phyloP scores from a whole-genome alignment of 495 filamentous ascomycete species.

The Penicillium pancosmium region DNA sequence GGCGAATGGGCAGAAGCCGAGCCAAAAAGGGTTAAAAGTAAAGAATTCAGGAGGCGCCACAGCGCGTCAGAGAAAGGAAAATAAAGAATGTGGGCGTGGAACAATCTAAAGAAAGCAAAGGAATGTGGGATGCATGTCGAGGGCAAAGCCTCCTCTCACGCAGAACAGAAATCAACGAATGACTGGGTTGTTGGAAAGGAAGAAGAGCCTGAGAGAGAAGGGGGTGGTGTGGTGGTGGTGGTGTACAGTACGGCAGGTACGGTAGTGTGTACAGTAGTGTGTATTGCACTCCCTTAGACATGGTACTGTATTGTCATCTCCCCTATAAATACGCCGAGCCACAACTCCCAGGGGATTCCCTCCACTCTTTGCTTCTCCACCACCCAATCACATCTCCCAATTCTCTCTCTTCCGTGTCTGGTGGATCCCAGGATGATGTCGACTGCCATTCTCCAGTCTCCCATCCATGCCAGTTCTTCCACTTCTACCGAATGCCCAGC shows the following conservation, averaged over 20 bases:
- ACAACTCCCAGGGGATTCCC: neutral
- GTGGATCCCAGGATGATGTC: conserved; percentile 6
- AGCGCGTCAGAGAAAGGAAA: conserved; percentile 39
- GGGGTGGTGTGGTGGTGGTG: conserved; percentile 1
- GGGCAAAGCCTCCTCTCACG: conserved; percentile 31
- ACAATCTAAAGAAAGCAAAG: conserved; percentile 28
- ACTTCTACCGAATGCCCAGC: neutral
- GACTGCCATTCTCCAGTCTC: neutral
- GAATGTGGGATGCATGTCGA: conserved; percentile 35
- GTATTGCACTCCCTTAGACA: too few species aligned
- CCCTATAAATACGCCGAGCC: conserved; percentile 6
- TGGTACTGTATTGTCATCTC: neutral
- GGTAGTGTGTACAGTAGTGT: too few species aligned
- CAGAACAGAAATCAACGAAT: conserved; percentile 40
- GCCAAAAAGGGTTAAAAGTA: conserved; percentile 22
- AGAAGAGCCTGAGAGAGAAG: conserved; percentile 29
- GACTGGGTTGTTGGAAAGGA: conserved; percentile 36
- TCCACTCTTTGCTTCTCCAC: neutral
- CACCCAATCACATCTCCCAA: neutral
- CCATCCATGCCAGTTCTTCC: neutral
- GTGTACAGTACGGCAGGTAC: too few species aligned
- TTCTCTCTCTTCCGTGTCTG: neutral
- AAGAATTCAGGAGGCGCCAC: conserved; percentile 30
- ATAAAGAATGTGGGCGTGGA: conserved; percentile 37
- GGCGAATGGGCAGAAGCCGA: conserved; percentile 15